Base-by-base conservation (phyloP, 2,329 filamentous ascomycete species). In the Phialophora chinensis region DNA sequence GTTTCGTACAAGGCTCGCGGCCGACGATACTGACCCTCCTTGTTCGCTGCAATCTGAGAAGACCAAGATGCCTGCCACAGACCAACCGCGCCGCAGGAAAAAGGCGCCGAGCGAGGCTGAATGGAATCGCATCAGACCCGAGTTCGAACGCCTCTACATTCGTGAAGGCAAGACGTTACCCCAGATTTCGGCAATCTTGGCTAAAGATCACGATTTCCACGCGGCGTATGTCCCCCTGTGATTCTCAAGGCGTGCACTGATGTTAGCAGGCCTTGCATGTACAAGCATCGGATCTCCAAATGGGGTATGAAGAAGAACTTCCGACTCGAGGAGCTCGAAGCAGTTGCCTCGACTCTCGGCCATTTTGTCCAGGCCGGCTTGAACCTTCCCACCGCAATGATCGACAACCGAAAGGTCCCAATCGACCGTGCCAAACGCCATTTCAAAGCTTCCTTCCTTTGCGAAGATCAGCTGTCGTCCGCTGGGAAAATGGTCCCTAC, bases 161-260 rank as follows among this genome's bases (percentile, higher is more conserved):
- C 86, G 88, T 65, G 88, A 94, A 78, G 87, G 87, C 12, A 61
- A 57, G 29, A 85, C 87, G 33, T 79, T 93, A 63, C 86, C 90
- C 72, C 87, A 93, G 71, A 89, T 94, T 38, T 89, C 91, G 81
- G 83, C 87, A 17, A 88, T 88, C 73, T 88, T 92, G 83, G 86
- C 83, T 70, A 80, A 79, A 66, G 81, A 84, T 66, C 83, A 90
- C 79, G 83, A 86, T 67, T 92, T 93, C 77, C 82, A 86, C 35
- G 90, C 91, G 25, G 91, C 90, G 69, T 71, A 44, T 50, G 66
- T 57, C 4, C 33, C 31, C 14, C 25, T 20, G 7, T 42, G 14
- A 17, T 12, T 20, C 20, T 7, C 2, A 20, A 6, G 31, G 29
- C n/a, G 33, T 44, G 44, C 31, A 12, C 52, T 61, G 47, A 64